phyloP scores from a whole-genome alignment of 2,329 filamentous ascomycete genomes.

The Aspergillus texensis region DNA sequence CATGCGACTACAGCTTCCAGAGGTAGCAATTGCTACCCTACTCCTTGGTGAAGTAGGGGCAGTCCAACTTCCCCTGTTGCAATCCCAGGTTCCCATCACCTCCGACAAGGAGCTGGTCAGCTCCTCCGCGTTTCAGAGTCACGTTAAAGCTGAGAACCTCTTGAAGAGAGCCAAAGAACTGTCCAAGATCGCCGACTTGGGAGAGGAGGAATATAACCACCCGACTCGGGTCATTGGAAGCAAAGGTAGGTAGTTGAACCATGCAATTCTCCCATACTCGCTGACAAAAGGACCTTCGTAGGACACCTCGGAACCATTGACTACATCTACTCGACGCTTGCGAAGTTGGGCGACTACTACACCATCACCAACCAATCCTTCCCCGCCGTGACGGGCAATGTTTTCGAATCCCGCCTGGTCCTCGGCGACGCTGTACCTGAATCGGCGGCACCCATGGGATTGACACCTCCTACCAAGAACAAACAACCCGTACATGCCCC shows the following conservation, averaged over 20 bases:
- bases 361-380: slow-evolving; percentile 58
- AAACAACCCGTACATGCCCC: slow-evolving; percentile 54
- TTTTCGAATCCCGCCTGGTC: slow-evolving; percentile 63
- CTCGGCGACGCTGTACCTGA: slow-evolving; percentile 58
- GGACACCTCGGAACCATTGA: slow-evolving; percentile 65
- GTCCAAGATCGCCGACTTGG: slow-evolving; percentile 63
- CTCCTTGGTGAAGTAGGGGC: slow-evolving; percentile 18
- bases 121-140: slow-evolving; percentile 40
- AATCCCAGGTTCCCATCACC: slow-evolving; percentile 17
- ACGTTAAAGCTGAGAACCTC: slow-evolving; percentile 61
- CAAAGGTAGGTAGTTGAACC: slow-evolving; percentile 48
- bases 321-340: slow-evolving; percentile 62
- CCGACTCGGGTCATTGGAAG: slow-evolving; percentile 73
- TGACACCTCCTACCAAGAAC: slow-evolving; percentile 56
- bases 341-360: slow-evolving; percentile 37
- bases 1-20: background rate
- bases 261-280: background rate
- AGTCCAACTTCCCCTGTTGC: slow-evolving; percentile 23
- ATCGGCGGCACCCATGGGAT: slow-evolving; percentile 61
- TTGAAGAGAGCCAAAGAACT: slow-evolving; percentile 62
- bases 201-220: slow-evolving; percentile 64
- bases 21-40: background rate
- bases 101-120: slow-evolving; percentile 46
- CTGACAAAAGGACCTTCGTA: background rate
- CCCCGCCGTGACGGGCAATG: slow-evolving; percentile 60